Conservation (phyloP, 2,329 filamentous ascomycete genomes). For the Monosporascus sp. region DNA sequence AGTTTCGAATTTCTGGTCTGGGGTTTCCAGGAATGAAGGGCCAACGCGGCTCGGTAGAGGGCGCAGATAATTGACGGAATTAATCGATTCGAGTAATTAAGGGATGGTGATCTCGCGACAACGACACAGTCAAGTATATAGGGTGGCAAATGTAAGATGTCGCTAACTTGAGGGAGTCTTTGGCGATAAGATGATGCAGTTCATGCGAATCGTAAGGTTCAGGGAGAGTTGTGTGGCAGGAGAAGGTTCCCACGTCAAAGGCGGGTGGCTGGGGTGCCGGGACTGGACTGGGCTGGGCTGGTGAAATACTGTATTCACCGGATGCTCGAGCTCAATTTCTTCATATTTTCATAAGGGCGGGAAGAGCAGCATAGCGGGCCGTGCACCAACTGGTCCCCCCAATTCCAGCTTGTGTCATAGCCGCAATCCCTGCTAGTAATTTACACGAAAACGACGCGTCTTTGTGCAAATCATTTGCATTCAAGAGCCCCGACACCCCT, state of each 20-base stretch:
- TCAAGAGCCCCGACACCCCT: background rate
- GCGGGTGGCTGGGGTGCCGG: background rate
- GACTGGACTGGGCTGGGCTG: background rate
- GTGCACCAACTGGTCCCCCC: too few relatives aligned
- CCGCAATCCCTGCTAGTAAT: background rate
- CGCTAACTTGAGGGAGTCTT: background rate
- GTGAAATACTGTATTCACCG: background rate
- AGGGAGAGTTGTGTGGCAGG: background rate
- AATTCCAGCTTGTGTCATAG: too few relatives aligned
- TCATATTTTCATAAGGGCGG: background rate
- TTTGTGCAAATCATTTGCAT: background rate
- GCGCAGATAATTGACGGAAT: background rate
- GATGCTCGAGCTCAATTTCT: too few relatives aligned
- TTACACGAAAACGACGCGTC: background rate
- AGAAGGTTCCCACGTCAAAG: background rate
- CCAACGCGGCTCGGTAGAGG: too few relatives aligned
- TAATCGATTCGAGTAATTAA: background rate
- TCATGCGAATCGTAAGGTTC: background rate
- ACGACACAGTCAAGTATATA: background rate
- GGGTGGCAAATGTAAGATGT: background rate
- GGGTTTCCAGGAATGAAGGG: background rate
- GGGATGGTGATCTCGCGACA: background rate
- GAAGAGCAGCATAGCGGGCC: background rate
- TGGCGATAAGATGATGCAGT: background rate
- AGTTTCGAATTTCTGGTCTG: too few relatives aligned